phyloP scores from a whole-genome alignment of 2,329 filamentous ascomycete species.

The Nemania diffusa region DNA sequence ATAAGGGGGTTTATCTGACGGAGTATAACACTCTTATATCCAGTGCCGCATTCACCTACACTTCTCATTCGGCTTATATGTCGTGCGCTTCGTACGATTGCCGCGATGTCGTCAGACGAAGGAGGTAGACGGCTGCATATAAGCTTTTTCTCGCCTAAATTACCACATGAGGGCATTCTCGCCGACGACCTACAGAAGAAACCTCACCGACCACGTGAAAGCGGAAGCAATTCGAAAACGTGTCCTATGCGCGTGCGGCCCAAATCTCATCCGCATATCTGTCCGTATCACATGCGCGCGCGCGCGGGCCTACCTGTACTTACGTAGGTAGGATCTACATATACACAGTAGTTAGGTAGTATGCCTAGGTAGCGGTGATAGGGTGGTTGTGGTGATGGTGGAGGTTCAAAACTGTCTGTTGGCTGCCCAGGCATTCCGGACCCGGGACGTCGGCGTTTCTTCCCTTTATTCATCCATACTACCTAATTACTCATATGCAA shows the following conservation, averaged over 20 bases:
- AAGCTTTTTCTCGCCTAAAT: constrained; percentile 18
- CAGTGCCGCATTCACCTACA: not conserved
- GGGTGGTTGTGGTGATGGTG: not conserved
- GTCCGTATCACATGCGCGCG: constrained; percentile 20
- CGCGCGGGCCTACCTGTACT: no score
- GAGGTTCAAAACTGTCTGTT: not conserved
- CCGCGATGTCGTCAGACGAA: not conserved
- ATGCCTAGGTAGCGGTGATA: not conserved
- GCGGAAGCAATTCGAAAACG: constrained; percentile 3
- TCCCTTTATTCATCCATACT: not conserved
- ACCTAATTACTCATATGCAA: constrained; percentile 1
- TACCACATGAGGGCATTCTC: constrained; percentile 1
- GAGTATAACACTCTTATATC: no score
- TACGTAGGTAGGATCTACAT: not conserved
- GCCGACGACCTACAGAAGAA: constrained; percentile 13
- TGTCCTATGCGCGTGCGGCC: constrained; percentile 1
- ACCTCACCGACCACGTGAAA: constrained; percentile 24
- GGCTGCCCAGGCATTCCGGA: constrained; percentile 1
- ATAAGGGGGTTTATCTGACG: not conserved
- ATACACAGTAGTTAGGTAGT: no score
- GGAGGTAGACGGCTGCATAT: not conserved
- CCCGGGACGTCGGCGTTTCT: not conserved
- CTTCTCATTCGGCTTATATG: not conserved
- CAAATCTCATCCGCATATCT: constrained; percentile 11
- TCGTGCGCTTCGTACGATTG: not conserved